Evolutionary conservation across 1,284 basidiomycete species (phyloP).

Genomic region (Puccinia triticina): DNA sequence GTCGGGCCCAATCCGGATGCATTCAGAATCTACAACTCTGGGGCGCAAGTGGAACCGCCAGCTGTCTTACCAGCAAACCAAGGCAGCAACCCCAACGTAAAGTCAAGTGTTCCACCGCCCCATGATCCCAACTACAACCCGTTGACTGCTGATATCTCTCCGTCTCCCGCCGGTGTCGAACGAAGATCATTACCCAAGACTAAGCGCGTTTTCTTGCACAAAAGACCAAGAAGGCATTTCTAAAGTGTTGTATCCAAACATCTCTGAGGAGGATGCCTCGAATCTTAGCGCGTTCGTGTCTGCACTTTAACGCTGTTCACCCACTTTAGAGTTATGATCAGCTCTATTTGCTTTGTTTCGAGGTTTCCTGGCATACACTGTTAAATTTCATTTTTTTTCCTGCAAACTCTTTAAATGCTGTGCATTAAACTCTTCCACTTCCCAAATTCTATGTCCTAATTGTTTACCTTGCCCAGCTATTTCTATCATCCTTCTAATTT

Average conservation of each 20-base stretch:
- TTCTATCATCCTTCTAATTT: too few species aligned
- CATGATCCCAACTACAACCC: slow-evolving; percentile 31
- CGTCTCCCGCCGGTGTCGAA: slow-evolving; percentile 2
- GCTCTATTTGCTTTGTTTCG: too few species aligned
- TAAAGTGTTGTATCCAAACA: background rate
- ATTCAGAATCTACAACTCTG: slow-evolving; percentile 13
- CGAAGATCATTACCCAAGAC: slow-evolving; percentile 6
- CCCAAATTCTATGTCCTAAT: too few species aligned
- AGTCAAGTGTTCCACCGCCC: background rate
- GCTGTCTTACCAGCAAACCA: background rate
- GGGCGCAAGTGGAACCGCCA: background rate
- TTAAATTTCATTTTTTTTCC: too few species aligned
- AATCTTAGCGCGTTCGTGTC: too few species aligned
- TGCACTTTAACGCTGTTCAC: too few species aligned
- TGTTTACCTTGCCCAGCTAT: too few species aligned
- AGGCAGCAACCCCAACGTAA: background rate
- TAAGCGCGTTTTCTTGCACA: slow-evolving; percentile 21
- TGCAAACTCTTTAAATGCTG: too few species aligned
- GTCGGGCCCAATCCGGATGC: background rate
- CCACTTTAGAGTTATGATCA: too few species aligned
- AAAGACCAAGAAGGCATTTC: slow-evolving; percentile 15
- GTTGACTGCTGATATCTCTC: background rate
- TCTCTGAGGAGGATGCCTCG: too few species aligned
- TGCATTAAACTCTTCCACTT: too few species aligned
- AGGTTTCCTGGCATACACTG: too few species aligned